A percentile compares a stretch with the other conserved stretches of the same genome.
Conservation (phyloP, 352 stramenopile genomes). For the Stephanocyclus meneghinianus region DNA sequence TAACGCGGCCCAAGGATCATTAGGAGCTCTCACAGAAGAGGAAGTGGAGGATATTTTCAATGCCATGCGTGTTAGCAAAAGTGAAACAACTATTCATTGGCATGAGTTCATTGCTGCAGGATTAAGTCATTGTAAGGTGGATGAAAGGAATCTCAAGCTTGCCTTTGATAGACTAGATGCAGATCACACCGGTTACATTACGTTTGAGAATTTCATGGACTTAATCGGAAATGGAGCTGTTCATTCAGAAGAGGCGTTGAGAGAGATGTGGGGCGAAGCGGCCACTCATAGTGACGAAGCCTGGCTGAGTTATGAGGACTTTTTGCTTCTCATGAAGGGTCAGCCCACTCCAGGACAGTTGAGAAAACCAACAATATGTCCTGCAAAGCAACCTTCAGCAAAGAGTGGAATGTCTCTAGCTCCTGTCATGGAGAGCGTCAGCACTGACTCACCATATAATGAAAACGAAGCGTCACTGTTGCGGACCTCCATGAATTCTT, state of each 20-base stretch:
- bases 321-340: slow-evolving; percentile 80
- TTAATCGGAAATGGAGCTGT: slow-evolving; percentile 66
- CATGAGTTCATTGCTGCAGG: slow-evolving; percentile 85
- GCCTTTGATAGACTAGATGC: slow-evolving; percentile 86
- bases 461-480: background rate
- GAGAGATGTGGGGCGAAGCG: slow-evolving; percentile 70
- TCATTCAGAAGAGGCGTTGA: slow-evolving; percentile 68
- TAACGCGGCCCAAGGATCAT: slow-evolving; percentile 69
- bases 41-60: slow-evolving; percentile 84
- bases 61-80: slow-evolving; percentile 78
- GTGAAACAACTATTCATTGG: slow-evolving; percentile 81
- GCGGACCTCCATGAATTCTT: background rate
- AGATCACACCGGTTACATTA: slow-evolving; percentile 91
- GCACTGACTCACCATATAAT: background rate
- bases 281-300: slow-evolving; percentile 42
- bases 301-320: slow-evolving; percentile 73
- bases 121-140: slow-evolving; percentile 77
- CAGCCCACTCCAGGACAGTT: slow-evolving; percentile 54
- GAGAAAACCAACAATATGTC: slow-evolving; percentile 17
- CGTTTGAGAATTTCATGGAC: slow-evolving; percentile 81
- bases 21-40: slow-evolving; percentile 74
- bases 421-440: slow-evolving; percentile 13
- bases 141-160: slow-evolving; percentile 82
- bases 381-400: slow-evolving; percentile 18
- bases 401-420: slow-evolving; percentile 5